phyloP scores from a whole-genome alignment of 1,139 yeast species.

The Yamadazyma epiphylla region DNA sequence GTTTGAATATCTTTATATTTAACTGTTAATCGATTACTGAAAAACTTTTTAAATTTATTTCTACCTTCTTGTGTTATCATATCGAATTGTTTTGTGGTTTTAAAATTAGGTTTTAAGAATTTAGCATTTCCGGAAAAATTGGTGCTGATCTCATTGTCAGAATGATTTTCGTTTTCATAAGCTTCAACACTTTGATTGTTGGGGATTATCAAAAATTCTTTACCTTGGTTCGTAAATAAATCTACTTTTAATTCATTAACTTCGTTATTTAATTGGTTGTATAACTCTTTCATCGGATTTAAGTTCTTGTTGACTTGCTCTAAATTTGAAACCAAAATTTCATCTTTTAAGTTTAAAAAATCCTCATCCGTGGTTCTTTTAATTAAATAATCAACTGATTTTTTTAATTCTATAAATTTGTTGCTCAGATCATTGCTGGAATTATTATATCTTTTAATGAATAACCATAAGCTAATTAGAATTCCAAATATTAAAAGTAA shows the following conservation, averaged over 20 bases:
- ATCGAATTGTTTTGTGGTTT: too few species aligned
- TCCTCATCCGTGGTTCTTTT: background rate
- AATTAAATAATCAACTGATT: background rate
- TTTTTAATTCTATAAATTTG: too few species aligned
- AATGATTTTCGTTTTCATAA: background rate
- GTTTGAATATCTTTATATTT: conserved; percentile 16
- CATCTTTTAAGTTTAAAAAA: too few species aligned
- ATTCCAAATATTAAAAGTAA: too few species aligned
- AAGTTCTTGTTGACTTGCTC: background rate
- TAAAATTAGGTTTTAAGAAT: too few species aligned
- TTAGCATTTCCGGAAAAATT: background rate
- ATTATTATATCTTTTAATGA: too few species aligned
- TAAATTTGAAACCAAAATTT: too few species aligned
- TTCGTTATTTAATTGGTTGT: conserved; percentile 10
- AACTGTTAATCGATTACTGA: too few species aligned
- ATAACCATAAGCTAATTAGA: too few species aligned
- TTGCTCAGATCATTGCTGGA: background rate
- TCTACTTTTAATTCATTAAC: conserved; percentile 11
- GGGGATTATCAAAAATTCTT: conserved; percentile 10
- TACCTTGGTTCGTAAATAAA: conserved; percentile 8
- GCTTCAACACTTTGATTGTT: conserved; percentile 1
- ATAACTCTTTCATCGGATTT: conserved; percentile 6
- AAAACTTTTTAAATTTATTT: too few species aligned
- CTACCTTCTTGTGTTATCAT: background rate
- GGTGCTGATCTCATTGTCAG: conserved; percentile 2